These are phyloP conservation scores for Jaltomata sinuosa DNA, from an alignment of 257 asterid species.

Conservation along the genomic window DNA sequence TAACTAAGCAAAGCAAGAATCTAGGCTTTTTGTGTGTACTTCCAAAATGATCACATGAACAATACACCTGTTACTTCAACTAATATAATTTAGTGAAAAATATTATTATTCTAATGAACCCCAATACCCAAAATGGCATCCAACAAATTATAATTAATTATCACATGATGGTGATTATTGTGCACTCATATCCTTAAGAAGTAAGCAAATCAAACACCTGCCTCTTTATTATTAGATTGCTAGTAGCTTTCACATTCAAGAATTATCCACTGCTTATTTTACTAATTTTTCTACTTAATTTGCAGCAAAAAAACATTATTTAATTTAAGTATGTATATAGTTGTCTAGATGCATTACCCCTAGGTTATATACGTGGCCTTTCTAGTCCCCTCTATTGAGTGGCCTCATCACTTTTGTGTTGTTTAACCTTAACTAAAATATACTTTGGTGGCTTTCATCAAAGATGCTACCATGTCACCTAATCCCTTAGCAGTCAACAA, in stretches of 20 bases:
- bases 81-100: not conserved
- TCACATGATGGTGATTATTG: not conserved
- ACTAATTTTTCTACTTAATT: not conserved
- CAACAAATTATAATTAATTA: constrained; percentile 3
- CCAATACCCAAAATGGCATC: constrained; percentile 7
- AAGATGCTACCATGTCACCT: constrained; percentile 29
- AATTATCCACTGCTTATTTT: constrained; percentile 27
- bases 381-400: not conserved
- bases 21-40: not conserved
- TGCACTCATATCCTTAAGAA: not conserved
- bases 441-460: not conserved
- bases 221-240: not conserved
- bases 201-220: not conserved
- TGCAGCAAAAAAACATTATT: not conserved
- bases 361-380: constrained; percentile 45
- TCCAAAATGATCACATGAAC: not conserved
- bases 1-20: not conserved
- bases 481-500: constrained; percentile 15
- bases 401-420: not conserved
- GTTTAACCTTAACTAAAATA: constrained; percentile 2
- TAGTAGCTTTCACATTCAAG: constrained; percentile 28
- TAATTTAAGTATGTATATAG: constrained; percentile 1
- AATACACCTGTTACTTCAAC: not conserved
- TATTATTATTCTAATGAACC: not conserved
- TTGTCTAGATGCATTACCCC: constrained; percentile 12